phyloP scores from a whole-genome alignment of 1,139 yeast genomes.

The Yamadazyma atmosphaerica region DNA sequence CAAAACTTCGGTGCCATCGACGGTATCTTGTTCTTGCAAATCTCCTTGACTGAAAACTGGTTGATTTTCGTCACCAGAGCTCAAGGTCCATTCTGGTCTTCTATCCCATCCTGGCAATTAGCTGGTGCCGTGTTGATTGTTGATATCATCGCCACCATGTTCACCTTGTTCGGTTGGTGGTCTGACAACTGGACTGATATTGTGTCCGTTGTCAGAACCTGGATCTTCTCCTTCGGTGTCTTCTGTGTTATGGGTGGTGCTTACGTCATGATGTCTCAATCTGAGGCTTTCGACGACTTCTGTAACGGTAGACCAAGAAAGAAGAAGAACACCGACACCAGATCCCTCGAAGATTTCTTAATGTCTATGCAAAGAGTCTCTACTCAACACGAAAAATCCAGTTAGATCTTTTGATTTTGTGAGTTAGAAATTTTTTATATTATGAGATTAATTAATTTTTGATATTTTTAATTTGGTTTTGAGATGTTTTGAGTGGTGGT shows the following conservation, averaged over 20 bases:
- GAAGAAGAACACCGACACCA: slow-evolving; percentile 66
- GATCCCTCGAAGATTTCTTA: slow-evolving; percentile 93
- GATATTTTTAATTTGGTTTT: slow-evolving; percentile 1
- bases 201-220: slow-evolving; percentile 89
- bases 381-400: slow-evolving; percentile 88
- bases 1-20: slow-evolving; percentile 93
- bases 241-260: slow-evolving; percentile 97
- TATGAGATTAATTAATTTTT: slow-evolving; percentile 2
- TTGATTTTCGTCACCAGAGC: slow-evolving; percentile 94
- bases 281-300: slow-evolving; percentile 85
- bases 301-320: slow-evolving; percentile 87
- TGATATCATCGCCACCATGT: slow-evolving; percentile 87
- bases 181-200: slow-evolving; percentile 97
- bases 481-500: slow-evolving; percentile 4
- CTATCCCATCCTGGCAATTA: slow-evolving; percentile 92
- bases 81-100: slow-evolving; percentile 94
- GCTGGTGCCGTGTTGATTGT: slow-evolving; percentile 88
- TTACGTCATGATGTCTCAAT: slow-evolving; percentile 87
- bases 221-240: slow-evolving; percentile 95
- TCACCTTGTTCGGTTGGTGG: slow-evolving; percentile 96
- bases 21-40: slow-evolving; percentile 89
- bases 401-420: slow-evolving; percentile 24
- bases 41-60: slow-evolving; percentile 94
- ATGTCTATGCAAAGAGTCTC: slow-evolving; percentile 98
- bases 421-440: neutral